Conservation (phyloP, 257 asterid species). For the Fraxinus cuspidata region DNA sequence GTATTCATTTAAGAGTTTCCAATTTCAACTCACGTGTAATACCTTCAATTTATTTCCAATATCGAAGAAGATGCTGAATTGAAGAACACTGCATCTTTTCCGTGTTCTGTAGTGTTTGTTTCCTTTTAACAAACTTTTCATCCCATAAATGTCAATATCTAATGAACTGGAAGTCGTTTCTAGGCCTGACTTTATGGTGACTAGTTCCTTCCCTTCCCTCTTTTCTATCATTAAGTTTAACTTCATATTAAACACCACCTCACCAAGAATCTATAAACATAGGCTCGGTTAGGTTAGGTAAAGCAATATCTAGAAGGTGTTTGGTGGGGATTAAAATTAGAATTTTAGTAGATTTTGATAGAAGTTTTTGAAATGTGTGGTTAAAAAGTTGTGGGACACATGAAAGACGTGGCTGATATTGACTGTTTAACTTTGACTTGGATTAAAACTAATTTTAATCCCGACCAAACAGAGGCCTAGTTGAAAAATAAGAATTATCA, state of each 20-base stretch:
- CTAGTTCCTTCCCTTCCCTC: neutral
- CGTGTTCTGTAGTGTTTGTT: neutral
- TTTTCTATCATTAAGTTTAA: neutral
- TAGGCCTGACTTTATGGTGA: neutral
- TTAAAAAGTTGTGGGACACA: too few relatives aligned
- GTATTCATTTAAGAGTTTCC: neutral
- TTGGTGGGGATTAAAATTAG: too few relatives aligned
- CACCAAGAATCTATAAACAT: neutral
- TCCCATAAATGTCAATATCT: too few relatives aligned
- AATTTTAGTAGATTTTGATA: too few relatives aligned
- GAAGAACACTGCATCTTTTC: neutral
- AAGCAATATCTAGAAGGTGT: neutral
- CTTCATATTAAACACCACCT: neutral
- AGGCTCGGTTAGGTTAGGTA: neutral
- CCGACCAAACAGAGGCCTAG: too few relatives aligned
- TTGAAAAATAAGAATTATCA: neutral
- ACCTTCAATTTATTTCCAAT: neutral
- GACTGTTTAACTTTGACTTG: too few relatives aligned
- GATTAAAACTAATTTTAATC: too few relatives aligned
- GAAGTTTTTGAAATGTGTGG: too few relatives aligned
- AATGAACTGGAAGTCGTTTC: slow-evolving; percentile 6
- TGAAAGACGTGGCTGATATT: too few relatives aligned
- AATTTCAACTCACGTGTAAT: neutral
- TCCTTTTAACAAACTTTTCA: too few relatives aligned
- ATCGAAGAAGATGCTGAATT: neutral